phyloP scores from a whole-genome alignment of 176 grass and related monocot genomes.

The Triticum dicoccoides region DNA sequence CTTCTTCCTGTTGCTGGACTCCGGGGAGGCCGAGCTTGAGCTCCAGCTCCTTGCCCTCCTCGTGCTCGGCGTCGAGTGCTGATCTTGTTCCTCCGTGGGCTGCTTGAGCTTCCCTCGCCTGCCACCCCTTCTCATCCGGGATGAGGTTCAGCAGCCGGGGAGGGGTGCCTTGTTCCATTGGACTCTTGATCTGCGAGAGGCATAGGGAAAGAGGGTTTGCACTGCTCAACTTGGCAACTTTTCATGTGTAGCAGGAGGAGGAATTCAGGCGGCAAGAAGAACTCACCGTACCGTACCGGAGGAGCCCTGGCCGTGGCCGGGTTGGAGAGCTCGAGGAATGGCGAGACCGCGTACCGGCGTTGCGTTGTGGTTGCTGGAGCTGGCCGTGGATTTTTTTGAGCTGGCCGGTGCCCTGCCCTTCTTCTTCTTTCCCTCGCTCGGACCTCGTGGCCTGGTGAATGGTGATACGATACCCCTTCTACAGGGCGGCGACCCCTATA shows the following conservation, averaged over 20 bases:
- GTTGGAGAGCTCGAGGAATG: background rate
- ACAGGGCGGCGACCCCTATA: no score
- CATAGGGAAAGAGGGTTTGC: background rate
- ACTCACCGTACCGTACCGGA: background rate
- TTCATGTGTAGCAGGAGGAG: background rate
- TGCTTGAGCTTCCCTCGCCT: constrained; percentile 2
- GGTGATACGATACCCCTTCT: background rate
- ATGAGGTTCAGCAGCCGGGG: constrained; percentile 72
- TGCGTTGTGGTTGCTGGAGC: background rate
- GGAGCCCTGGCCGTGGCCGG: background rate
- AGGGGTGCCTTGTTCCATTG: background rate
- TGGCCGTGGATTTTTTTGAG: background rate
- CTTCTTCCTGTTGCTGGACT: background rate
- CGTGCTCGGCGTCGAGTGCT: constrained; percentile 10
- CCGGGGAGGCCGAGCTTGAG: constrained; percentile 78
- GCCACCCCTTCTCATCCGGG: constrained; percentile 55
- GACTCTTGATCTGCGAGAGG: constrained; percentile 19
- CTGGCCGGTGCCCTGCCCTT: background rate
- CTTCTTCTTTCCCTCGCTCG: background rate
- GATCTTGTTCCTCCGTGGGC: background rate
- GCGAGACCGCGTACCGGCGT: background rate
- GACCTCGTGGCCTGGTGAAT: background rate
- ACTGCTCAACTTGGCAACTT: no score
- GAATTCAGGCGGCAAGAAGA: background rate
- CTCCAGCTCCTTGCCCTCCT: constrained; percentile 59